Conservation (phyloP, 139 green algal species). For the Micractinium conductrix region DNA sequence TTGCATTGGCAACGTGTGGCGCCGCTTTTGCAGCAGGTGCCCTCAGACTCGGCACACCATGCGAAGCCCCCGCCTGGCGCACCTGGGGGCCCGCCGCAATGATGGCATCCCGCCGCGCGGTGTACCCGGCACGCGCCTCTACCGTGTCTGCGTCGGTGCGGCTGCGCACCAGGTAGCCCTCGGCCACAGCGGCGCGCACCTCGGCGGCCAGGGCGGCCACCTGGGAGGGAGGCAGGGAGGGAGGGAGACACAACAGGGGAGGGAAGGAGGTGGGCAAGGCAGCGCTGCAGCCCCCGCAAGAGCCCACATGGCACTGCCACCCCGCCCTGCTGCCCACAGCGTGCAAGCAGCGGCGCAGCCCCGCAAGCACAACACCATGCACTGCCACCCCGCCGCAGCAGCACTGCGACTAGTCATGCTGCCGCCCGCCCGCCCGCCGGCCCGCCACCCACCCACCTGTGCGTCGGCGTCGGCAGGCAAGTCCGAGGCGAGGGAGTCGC, state of each 20-base stretch:
- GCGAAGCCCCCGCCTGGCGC: not conserved
- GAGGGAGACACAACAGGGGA: not conserved
- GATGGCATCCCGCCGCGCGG: slow-evolving; percentile 11
- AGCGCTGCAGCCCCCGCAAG: not conserved
- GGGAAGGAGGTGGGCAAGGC: not conserved
- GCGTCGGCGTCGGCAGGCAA: slow-evolving; percentile 18
- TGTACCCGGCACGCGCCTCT: slow-evolving; percentile 37
- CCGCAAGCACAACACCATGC: no score
- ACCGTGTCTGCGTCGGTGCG: slow-evolving; percentile 39
- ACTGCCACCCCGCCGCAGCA: no score
- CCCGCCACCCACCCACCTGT: no score
- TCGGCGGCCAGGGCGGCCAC: not conserved
- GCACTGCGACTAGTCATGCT: no score
- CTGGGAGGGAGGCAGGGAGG: not conserved
- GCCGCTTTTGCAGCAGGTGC: not conserved
- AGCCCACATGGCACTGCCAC: no score
- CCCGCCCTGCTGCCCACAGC: no score
- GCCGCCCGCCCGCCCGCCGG: no score
- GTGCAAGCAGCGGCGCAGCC: no score
- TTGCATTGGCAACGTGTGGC: no score
- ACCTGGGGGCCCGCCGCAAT: slow-evolving; percentile 11
- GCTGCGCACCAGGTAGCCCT: slow-evolving; percentile 39
- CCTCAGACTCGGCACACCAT: not conserved
- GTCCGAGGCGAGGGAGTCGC: not conserved
- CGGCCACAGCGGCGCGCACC: not conserved